phyloP scores from a whole-genome alignment of 805 yeast species.

The Cyberlindnera samutprakarnensis region DNA sequence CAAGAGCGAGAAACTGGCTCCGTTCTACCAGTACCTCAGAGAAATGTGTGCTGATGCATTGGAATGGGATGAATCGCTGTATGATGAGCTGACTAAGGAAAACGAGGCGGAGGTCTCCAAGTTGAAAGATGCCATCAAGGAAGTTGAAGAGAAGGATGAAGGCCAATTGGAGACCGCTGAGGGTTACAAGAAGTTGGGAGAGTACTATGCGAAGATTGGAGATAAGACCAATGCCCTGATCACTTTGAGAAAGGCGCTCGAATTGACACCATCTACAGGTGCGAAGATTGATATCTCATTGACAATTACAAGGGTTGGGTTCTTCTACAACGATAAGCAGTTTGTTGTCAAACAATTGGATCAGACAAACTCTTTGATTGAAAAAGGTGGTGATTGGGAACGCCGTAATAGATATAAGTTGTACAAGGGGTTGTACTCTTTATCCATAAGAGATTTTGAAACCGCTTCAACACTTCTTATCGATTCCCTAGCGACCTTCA shows the following conservation, averaged over 20 bases:
- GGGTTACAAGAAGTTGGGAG: conserved; percentile 75
- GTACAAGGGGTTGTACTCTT: conserved; percentile 72
- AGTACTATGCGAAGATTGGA: conserved; percentile 79
- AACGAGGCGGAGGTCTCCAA: conserved; percentile 50
- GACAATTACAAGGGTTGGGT: conserved; percentile 81
- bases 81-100: conserved; percentile 37
- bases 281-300: conserved; percentile 81
- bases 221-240: conserved; percentile 65
- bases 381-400: conserved; percentile 99
- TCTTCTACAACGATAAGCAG: conserved; percentile 73
- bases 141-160: conserved; percentile 57
- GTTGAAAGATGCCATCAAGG: conserved; percentile 35
- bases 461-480: conserved; percentile 82
- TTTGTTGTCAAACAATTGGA: conserved; percentile 68
- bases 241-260: conserved; percentile 65
- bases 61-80: conserved; percentile 55
- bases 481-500: conserved; percentile 91
- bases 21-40: conserved; percentile 68
- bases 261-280: conserved; percentile 79
- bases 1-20: conserved; percentile 60
- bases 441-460: conserved; percentile 79
- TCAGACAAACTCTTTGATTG: conserved; percentile 67
- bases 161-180: conserved; percentile 79
- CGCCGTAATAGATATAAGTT: conserved; percentile 93
- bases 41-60: conserved; percentile 32